A percentile compares a stretch with the other conserved stretches of the same genome.
phyloP scores from a whole-genome alignment of 2,329 filamentous ascomycete genomes.

The Mollisiaceae sp. region DNA sequence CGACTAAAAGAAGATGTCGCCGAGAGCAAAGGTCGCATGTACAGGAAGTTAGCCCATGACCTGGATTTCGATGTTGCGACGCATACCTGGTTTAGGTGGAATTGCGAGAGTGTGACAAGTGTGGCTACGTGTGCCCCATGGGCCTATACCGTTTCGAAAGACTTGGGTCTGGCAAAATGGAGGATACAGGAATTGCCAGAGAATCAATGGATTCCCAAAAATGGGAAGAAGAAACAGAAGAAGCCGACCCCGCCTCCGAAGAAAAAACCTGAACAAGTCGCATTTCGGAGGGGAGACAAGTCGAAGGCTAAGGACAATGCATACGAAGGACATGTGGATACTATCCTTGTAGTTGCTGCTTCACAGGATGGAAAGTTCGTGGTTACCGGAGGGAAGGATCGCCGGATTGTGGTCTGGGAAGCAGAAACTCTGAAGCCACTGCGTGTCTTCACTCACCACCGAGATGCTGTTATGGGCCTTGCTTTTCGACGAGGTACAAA shows the following conservation, averaged over 20 bases:
- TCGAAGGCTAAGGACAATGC: conserved; percentile 64
- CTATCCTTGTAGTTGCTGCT: conserved; percentile 83
- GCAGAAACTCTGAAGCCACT: conserved; percentile 78
- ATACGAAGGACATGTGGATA: conserved; percentile 78
- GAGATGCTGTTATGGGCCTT: conserved; percentile 83
- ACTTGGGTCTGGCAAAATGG: conserved; percentile 88
- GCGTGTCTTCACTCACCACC: conserved; percentile 88
- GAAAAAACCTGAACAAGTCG: conserved; percentile 66
- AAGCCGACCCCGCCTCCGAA: conserved; percentile 62
- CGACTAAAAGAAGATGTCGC: conserved; percentile 89
- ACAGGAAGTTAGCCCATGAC: conserved; percentile 76
- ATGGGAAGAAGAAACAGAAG: conserved; percentile 56
- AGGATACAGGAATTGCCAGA: conserved; percentile 71
- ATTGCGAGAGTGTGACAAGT: conserved; percentile 78
- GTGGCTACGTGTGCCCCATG: conserved; percentile 80
- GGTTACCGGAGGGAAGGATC: conserved; percentile 86
- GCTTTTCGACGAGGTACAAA: conserved; percentile 88
- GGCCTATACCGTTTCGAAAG: conserved; percentile 88
- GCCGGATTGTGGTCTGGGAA: conserved; percentile 86
- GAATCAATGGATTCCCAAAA: conserved; percentile 63
- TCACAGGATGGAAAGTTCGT: conserved; percentile 90
- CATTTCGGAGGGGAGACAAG: conserved; percentile 65
- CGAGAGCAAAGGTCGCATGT: conserved; percentile 88
- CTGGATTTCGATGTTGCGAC: conserved; percentile 71
- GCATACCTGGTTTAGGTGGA: conserved; percentile 77